Evolutionary conservation across 139 green algal genomes (phyloP), one percentile per base, ranked within the genome.

Genomic region (Chlamydomonas schloesseri): DNA sequence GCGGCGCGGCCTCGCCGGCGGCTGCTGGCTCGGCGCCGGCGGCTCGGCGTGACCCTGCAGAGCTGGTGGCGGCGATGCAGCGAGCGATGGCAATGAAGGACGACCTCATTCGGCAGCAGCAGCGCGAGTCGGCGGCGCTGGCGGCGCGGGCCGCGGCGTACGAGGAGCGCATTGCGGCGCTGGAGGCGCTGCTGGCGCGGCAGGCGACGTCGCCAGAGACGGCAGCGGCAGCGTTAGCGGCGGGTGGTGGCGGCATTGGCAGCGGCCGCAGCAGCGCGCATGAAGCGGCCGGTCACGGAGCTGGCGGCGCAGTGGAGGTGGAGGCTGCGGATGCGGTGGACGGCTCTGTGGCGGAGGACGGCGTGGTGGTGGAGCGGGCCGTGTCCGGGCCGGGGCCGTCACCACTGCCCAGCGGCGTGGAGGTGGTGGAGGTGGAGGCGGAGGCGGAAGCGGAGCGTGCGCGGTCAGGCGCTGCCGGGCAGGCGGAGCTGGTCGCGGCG

Each of bases 1-100:
- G 29, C 47, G 23, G 71, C 13, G 29, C 24, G 24, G 50, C 26
- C 23, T 9, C 18, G 47, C 55, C 37, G 9, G 13, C 26, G 24
- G 29, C 34, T 71, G 17, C 62, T 82, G 20, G 58, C 67, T 34
- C 86, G 86, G 29, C 88, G 86, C 53, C 67, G 64, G 14, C 91
- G 89, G 15, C n/a, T 91, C 33, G 82, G 69, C 24, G 92, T 82
- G 60, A 95, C 67, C 46, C 42, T 2, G 53, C 71, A 58, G 73
- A 70, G 9, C 21, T 73, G 36, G 24, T 83, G 24, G 68, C 86
- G 8, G 80, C 82, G 29, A 89, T 93, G 47, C 90, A 93, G 81
- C 76, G 65, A 15, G 93, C 93, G 13, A n/a, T 96, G n/a, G 82
- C 71, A 13, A 92, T 92, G 60, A 95, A 95, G 84, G 92, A 95